Percentiles rank a stretch among this genome's conserved stretches.
phyloP scores from a whole-genome alignment of 1,284 basidiomycete species.

The Fomitiporia mediterranea region DNA sequence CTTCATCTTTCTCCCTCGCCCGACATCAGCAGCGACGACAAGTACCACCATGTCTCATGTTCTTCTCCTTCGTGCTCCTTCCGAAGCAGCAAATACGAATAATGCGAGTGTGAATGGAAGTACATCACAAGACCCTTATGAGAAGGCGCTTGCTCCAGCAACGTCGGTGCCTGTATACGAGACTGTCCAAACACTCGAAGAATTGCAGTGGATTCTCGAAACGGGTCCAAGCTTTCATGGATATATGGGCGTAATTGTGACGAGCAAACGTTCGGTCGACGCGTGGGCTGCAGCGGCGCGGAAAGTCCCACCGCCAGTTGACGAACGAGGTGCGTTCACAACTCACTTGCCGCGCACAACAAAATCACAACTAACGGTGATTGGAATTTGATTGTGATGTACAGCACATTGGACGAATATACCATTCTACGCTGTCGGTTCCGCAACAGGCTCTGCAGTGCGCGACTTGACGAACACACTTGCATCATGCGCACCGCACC shows the following conservation, averaged over 20 bases:
- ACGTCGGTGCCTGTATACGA: conserved; percentile 64
- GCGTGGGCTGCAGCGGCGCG: conserved; percentile 50
- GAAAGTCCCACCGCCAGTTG: conserved; percentile 19
- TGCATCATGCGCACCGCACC: conserved; percentile 26
- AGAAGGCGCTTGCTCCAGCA: conserved; percentile 37
- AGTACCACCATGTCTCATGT: conserved; percentile 27
- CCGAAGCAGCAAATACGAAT: conserved; percentile 30
- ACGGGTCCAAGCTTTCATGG: conserved; percentile 33
- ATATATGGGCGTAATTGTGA: conserved; percentile 61
- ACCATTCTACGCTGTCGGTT: conserved; percentile 75
- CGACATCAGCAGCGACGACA: background rate
- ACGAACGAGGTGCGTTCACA: conserved; percentile 7
- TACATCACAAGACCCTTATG: conserved; percentile 47
- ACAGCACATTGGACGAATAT: conserved; percentile 42
- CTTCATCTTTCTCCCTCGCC: background rate
- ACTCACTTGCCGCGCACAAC: background rate
- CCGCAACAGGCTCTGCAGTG: conserved; percentile 50
- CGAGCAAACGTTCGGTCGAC: conserved; percentile 66
- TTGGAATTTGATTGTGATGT: background rate
- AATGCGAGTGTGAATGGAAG: conserved; percentile 23
- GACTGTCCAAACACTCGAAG: conserved; percentile 43
- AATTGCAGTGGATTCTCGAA: conserved; percentile 41
- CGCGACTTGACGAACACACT: conserved; percentile 33
- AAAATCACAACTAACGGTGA: background rate
- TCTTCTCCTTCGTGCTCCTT: conserved; percentile 52